Conservation (phyloP, 352 stramenopile species). For the Phytophthora constricta region DNA sequence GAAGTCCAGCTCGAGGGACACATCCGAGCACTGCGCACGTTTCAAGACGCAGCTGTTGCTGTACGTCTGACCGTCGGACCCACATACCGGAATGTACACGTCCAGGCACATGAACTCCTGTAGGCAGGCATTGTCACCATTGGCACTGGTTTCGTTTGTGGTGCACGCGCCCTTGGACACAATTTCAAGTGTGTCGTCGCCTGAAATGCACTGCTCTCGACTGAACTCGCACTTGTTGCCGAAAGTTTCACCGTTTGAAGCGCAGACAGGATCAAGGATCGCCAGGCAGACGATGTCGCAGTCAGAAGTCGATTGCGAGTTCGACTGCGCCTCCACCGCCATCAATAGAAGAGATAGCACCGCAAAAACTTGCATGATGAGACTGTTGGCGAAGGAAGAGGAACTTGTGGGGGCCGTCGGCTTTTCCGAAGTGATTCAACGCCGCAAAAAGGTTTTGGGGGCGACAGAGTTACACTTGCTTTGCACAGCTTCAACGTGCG, state of each 20-base stretch:
- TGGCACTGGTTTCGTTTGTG: constrained; percentile 11
- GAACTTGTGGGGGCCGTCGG: neutral
- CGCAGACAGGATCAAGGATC: constrained; percentile 55
- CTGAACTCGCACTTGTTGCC: constrained; percentile 58
- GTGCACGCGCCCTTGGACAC: constrained; percentile 32
- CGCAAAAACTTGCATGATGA: neutral
- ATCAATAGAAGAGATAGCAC: neutral
- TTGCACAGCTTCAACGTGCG: too few relatives aligned
- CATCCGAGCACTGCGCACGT: constrained; percentile 31
- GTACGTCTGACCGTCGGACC: constrained; percentile 55
- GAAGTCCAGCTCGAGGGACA: constrained; percentile 30
- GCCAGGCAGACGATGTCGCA: constrained; percentile 31
- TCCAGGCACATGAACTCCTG: constrained; percentile 38
- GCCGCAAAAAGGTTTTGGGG: neutral
- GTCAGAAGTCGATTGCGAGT: neutral
- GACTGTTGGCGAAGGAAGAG: neutral
- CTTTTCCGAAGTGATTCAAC: neutral
- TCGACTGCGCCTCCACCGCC: neutral
- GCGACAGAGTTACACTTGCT: too few relatives aligned
- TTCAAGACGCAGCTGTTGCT: constrained; percentile 48
- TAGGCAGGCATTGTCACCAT: constrained; percentile 9
- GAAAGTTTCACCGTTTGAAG: constrained; percentile 63
- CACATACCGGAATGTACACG: constrained; percentile 47
- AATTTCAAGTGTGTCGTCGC: constrained; percentile 31
- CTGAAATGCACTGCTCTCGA: constrained; percentile 39